These are phyloP conservation scores for Boletus insuetus DNA, from an alignment of 768 basidiomycete species.

Conservation along the genomic window DNA sequence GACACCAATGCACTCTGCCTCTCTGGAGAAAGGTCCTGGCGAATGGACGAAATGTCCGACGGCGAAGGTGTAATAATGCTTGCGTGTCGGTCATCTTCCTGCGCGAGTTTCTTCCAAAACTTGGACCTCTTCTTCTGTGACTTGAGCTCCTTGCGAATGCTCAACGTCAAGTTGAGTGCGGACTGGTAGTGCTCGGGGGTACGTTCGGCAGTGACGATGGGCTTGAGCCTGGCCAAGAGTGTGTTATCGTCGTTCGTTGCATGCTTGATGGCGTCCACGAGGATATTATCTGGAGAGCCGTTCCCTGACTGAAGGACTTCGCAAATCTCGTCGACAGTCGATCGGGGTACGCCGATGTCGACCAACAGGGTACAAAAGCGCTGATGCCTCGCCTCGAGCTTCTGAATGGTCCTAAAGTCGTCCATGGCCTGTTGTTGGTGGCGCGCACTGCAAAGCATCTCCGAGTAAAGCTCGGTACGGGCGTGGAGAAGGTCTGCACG, in stretches of 20 bases:
- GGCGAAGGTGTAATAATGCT: slow-evolving; percentile 28
- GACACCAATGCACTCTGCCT: slow-evolving; percentile 38
- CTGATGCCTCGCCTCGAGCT: slow-evolving; percentile 24
- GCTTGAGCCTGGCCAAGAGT: slow-evolving; percentile 43
- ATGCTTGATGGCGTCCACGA: slow-evolving; percentile 42
- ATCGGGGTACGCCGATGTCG: slow-evolving; percentile 27
- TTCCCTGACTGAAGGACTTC: slow-evolving; percentile 21
- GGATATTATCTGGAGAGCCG: slow-evolving; percentile 39
- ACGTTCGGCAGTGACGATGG: slow-evolving; percentile 34
- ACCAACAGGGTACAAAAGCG: slow-evolving; percentile 22
- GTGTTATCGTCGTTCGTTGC: slow-evolving; percentile 39
- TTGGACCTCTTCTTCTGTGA: slow-evolving; percentile 42
- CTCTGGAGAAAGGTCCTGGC: slow-evolving; percentile 21
- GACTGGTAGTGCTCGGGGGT: slow-evolving; percentile 44
- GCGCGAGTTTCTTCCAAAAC: slow-evolving; percentile 46
- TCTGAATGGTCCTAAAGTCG: slow-evolving; percentile 27
- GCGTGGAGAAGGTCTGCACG: slow-evolving; percentile 27
- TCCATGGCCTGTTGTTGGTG: slow-evolving; percentile 23
- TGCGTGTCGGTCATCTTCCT: slow-evolving; percentile 26
- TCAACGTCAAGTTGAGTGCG: slow-evolving; percentile 44
- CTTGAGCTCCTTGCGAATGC: slow-evolving; percentile 42
- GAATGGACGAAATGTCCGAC: slow-evolving; percentile 31
- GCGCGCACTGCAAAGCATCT: slow-evolving; percentile 28
- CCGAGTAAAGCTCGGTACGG: slow-evolving; percentile 28
- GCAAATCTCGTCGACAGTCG: slow-evolving; percentile 23